These are phyloP conservation scores for Pseudogymnoascus sp. DNA, from an alignment of 2,329 filamentous ascomycete genomes.

Conservation along the genomic window DNA sequence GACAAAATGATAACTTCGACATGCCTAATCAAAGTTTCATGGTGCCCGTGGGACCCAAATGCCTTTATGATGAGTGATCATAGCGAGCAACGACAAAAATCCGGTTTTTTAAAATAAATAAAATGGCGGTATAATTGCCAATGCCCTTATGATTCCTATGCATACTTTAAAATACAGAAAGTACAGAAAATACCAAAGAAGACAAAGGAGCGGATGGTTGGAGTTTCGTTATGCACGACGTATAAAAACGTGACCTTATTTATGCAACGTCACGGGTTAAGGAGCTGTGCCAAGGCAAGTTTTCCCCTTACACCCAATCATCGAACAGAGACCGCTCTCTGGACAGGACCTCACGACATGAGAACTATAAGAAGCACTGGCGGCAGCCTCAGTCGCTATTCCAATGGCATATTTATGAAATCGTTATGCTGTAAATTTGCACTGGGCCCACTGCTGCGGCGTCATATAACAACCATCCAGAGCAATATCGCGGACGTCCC, in stretches of 20 bases:
- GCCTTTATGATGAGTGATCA: not conserved
- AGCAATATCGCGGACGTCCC: slow-evolving; percentile 18
- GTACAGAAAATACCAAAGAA: not conserved
- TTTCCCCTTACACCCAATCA: not conserved
- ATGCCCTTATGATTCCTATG: not conserved
- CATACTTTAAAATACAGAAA: not conserved
- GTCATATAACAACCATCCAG: slow-evolving; percentile 5
- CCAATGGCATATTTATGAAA: not conserved
- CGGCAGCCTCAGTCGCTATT: not conserved
- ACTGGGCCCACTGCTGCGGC: not conserved
- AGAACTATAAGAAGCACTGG: not conserved
- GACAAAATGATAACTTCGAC: not conserved
- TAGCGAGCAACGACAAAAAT: not conserved
- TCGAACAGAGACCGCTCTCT: not conserved
- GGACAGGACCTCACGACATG: not conserved
- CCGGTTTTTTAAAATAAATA: not conserved
- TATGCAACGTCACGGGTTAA: not conserved
- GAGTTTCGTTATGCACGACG: not conserved
- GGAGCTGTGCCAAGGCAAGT: not conserved
- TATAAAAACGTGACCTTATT: not conserved
- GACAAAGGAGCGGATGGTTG: not conserved
- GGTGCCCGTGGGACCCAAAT: not conserved
- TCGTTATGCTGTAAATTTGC: not conserved
- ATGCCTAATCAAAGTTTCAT: not conserved
- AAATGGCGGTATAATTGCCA: not conserved